Evolutionary conservation across 305 asterid species (phyloP).

Genomic region (Rubia tinctorum): DNA sequence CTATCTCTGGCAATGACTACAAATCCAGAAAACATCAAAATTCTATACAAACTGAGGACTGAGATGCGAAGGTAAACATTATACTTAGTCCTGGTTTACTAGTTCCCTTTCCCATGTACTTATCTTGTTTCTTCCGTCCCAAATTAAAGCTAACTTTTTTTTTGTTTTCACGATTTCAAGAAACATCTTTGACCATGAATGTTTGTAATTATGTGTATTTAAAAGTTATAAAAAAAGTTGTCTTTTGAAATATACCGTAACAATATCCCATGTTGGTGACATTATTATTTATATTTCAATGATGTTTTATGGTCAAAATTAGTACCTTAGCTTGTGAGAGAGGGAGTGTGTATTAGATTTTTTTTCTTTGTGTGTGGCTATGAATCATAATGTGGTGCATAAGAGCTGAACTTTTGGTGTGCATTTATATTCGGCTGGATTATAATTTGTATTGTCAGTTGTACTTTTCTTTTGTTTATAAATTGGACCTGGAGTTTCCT

Average conservation of each 20-base stretch:
- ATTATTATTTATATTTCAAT: too few relatives aligned
- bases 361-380: neutral
- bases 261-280: neutral
- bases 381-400: neutral
- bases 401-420: neutral
- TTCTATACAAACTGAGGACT: slow-evolving; percentile 67
- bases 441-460: neutral
- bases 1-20: slow-evolving; percentile 54
- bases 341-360: too few relatives aligned
- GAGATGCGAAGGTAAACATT: slow-evolving; percentile 80
- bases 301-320: neutral
- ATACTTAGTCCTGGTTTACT: neutral
- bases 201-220: too few relatives aligned
- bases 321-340: too few relatives aligned
- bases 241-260: too few relatives aligned
- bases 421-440: neutral
- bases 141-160: neutral
- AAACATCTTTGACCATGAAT: neutral
- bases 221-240: neutral
- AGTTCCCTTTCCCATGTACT: neutral
- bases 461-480: neutral
- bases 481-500: neutral
- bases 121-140: neutral
- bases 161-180: neutral
- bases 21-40: slow-evolving; percentile 62